Evolutionary conservation across 345 rosid genomes (phyloP).

Genomic region (Balakata baccata): DNA sequence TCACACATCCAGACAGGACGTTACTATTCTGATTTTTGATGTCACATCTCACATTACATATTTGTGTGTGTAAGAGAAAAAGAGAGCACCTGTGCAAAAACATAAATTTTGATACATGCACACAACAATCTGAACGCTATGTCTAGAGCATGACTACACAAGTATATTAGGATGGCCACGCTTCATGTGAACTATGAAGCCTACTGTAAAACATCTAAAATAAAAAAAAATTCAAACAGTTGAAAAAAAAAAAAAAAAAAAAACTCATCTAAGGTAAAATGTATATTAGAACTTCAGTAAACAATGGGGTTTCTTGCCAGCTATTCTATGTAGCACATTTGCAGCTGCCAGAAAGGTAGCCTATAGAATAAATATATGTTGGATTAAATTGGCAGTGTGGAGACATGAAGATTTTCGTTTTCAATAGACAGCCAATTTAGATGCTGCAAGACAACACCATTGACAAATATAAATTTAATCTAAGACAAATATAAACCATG

Average conservation of each 20-base stretch:
- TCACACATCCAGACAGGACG: background rate
- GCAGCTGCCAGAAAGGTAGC: background rate
- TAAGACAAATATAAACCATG: background rate
- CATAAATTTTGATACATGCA: background rate
- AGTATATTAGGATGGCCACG: background rate
- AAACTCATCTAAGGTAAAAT: too few relatives aligned
- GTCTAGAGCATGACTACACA: background rate
- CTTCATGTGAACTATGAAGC: background rate
- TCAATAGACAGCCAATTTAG: too few relatives aligned
- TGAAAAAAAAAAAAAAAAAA: background rate
- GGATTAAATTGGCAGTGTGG: background rate
- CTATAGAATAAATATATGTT: background rate
- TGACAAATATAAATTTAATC: background rate
- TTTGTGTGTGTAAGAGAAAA: too few relatives aligned
- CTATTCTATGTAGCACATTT: background rate
- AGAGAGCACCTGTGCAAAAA: background rate
- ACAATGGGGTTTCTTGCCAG: background rate
- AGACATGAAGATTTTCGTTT: too few relatives aligned
- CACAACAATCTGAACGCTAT: background rate
- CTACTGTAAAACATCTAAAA: background rate
- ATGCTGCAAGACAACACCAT: background rate
- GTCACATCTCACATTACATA: too few relatives aligned
- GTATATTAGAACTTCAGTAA: background rate
- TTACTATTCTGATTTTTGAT: too few relatives aligned
- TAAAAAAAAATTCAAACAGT: too few relatives aligned